Evolutionary conservation across 2,329 filamentous ascomycete genomes (phyloP).

Genomic region (Trichoderma citrinoviride): DNA sequence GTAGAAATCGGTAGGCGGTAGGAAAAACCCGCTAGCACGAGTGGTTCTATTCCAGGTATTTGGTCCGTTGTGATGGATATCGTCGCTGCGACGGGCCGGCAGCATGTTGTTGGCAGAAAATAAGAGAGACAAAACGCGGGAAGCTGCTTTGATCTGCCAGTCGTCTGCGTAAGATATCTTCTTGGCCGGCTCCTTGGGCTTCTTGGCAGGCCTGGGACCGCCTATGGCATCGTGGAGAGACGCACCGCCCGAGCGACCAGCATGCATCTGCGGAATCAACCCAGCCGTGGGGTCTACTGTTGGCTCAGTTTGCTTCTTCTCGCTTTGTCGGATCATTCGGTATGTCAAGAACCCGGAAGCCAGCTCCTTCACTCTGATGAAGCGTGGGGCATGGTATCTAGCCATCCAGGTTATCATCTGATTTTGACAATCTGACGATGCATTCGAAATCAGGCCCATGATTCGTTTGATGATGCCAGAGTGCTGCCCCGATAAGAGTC

Average conservation of each 20-base stretch:
- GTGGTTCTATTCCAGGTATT: constrained; percentile 25
- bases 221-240: constrained; percentile 77
- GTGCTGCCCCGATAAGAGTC: constrained; percentile 61
- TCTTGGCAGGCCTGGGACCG: constrained; percentile 49
- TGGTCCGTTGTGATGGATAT: constrained; percentile 20
- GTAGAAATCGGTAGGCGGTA: constrained; percentile 84
- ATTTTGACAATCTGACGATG: constrained; percentile 71
- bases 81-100: constrained; percentile 37
- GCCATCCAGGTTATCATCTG: constrained; percentile 77
- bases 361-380: constrained; percentile 73
- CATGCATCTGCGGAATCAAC: constrained; percentile 70
- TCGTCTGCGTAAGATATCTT: constrained; percentile 71
- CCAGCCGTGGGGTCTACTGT: constrained; percentile 59
- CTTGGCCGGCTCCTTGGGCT: constrained; percentile 53
- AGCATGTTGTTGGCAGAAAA: constrained; percentile 74
- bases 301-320: constrained; percentile 59
- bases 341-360: constrained; percentile 78
- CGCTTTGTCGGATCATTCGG: constrained; percentile 68
- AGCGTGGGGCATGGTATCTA: constrained; percentile 63
- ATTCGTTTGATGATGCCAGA: constrained; percentile 84
- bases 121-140: constrained; percentile 74
- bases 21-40: constrained; percentile 56
- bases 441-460: constrained; percentile 74
- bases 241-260: constrained; percentile 63
- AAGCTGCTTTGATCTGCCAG: constrained; percentile 83